Evolutionary conservation across 2,329 filamentous ascomycete species (phyloP), one percentile per base, ranked within the genome.

Genomic region (Fusarium caatingaense): DNA sequence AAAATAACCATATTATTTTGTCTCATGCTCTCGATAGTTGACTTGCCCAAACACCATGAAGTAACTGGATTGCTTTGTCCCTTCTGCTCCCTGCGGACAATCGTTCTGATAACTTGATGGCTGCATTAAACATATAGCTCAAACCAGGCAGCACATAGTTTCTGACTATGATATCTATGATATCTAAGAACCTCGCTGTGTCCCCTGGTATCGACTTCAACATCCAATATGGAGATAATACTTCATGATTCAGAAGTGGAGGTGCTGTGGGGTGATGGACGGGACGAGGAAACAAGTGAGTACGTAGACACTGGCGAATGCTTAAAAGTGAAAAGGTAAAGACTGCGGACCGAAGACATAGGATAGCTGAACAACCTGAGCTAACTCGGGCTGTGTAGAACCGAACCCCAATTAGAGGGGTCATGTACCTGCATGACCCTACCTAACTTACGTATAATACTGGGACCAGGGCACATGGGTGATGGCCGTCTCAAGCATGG

Each of bases 351-450:
- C n/a, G 2, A 47, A 42, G 15, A n/a, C 41, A 42, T n/a, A 44
- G 16, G 34, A 37, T n/a, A 42, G 37, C 49, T 42, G 23, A 53
- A 23, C 49, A 53, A 28, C 23, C 18, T 41, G 49, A 8, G 25
- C 34, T 53, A 28, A 40, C 34, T 28, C n/a, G 32, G 34, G 34
- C 34, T 51, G 49, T 27, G 25, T 16, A 51, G 18, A 54, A 49
- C 56, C 50, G 18, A 34, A 62, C 18, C 37, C 34, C 60, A 49
- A 53, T 42, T 60, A 53, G 37, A 45, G 49, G 48, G 63, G 30
- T 37, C 54, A 27, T 16, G 64, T 73, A 60, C 69, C 71, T 75
- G 71, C 69, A 75, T 74, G 58, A 69, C 62, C 63, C 58, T 61
- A 59, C 58, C 53, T 66, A 58, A 48, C 28, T n/a, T 15, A 55